Evolutionary conservation across 345 rosid genomes (phyloP).

Genomic region (Clarkia xantiana): DNA sequence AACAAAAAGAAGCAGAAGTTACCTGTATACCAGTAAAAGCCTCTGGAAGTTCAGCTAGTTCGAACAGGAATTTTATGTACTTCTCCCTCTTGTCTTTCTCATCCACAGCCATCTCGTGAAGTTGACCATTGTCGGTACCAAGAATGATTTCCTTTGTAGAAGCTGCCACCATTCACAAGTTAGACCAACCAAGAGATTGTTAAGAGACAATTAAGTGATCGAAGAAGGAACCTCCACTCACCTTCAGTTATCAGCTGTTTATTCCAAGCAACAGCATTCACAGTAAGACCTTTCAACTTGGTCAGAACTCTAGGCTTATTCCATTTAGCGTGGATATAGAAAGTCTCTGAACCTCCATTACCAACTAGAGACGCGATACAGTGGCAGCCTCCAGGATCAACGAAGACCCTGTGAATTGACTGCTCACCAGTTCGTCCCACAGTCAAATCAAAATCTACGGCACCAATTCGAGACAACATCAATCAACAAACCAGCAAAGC

Average conservation of each 20-base stretch:
- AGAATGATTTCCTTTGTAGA: slow-evolving; percentile 85
- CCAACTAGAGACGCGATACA: slow-evolving; percentile 78
- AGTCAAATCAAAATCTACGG: slow-evolving; percentile 73
- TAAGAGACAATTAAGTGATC: too few relatives aligned
- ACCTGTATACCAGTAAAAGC: slow-evolving; percentile 96
- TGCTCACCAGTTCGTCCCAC: slow-evolving; percentile 81
- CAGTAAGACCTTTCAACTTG: slow-evolving; percentile 70
- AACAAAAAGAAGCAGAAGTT: not conserved
- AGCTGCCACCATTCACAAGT: slow-evolving; percentile 25
- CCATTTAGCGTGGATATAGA: slow-evolving; percentile 91
- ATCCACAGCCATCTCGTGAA: slow-evolving; percentile 81
- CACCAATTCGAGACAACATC: not conserved
- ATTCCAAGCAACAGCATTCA: slow-evolving; percentile 93
- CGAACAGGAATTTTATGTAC: slow-evolving; percentile 64
- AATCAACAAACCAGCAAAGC: too few relatives aligned
- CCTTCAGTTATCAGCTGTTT: slow-evolving; percentile 91
- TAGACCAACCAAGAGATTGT: slow-evolving; percentile 1
- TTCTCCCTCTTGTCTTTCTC: slow-evolving; percentile 97
- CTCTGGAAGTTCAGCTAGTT: slow-evolving; percentile 73
- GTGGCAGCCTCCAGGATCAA: slow-evolving; percentile 97
- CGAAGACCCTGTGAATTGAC: slow-evolving; percentile 78
- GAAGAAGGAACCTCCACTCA: slow-evolving; percentile 8
- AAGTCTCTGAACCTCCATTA: slow-evolving; percentile 75
- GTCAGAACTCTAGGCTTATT: slow-evolving; percentile 65
- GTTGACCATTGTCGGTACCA: slow-evolving; percentile 87